A percentile compares a stretch with the other conserved stretches of the same genome.
phyloP scores from a whole-genome alignment of 2,329 filamentous ascomycete species.

The Aspergillus sp. region DNA sequence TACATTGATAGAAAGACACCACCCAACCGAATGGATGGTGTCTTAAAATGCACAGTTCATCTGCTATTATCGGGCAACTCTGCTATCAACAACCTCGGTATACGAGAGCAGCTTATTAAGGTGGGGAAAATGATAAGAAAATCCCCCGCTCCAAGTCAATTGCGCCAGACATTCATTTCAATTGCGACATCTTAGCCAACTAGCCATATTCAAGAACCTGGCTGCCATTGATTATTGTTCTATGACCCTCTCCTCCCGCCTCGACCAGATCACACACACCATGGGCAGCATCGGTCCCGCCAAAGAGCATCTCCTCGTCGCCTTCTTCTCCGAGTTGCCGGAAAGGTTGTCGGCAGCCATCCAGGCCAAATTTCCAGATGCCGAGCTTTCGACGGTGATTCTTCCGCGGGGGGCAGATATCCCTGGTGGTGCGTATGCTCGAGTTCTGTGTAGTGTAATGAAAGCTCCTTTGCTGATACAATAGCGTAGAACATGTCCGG shows the following conservation, averaged over 20 bases:
- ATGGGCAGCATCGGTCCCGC: conserved; percentile 24
- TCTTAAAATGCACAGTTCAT: too few relatives aligned
- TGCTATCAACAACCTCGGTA: too few relatives aligned
- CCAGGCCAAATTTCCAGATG: conserved; percentile 21
- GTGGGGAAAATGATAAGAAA: too few relatives aligned
- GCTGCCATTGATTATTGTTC: not conserved
- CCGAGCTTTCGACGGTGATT: conserved; percentile 19
- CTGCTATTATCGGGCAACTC: too few relatives aligned
- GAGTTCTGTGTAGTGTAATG: too few relatives aligned
- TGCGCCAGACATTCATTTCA: too few relatives aligned
- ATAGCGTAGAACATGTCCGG: conserved; percentile 21
- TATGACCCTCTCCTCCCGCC: not conserved
- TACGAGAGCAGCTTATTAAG: too few relatives aligned
- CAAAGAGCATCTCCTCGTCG: conserved; percentile 23
- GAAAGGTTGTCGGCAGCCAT: conserved; percentile 15
- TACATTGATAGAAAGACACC: too few relatives aligned
- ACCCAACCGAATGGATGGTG: too few relatives aligned
- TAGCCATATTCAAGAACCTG: too few relatives aligned
- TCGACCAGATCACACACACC: not conserved
- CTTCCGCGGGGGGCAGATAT: conserved; percentile 13
- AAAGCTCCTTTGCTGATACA: too few relatives aligned
- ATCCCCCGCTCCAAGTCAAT: too few relatives aligned
- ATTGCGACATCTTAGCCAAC: not conserved
- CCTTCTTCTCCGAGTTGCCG: conserved; percentile 18
- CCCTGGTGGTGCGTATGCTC: conserved; percentile 21